Evolutionary conservation across 2,329 filamentous ascomycete genomes (phyloP).

Genomic region (Aspergillus transmontanensis): DNA sequence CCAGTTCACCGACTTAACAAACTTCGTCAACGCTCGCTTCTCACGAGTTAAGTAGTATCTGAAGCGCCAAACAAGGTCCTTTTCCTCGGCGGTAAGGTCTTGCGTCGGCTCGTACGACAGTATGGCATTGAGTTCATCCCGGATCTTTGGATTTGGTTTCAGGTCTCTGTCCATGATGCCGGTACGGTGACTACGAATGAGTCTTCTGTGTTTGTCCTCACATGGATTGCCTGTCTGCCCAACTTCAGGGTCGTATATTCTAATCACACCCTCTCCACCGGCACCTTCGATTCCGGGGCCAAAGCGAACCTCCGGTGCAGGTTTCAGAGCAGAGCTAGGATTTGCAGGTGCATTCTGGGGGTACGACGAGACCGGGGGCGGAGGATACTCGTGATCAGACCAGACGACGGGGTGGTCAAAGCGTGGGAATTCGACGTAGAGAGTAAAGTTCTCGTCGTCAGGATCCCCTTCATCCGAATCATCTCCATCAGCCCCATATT

Average conservation of each 20-base stretch:
- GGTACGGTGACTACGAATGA: slow-evolving; percentile 89
- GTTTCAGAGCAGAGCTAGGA: slow-evolving; percentile 72
- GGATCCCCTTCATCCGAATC: slow-evolving; percentile 41
- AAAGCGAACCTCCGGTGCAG: slow-evolving; percentile 83
- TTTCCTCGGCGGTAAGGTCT: slow-evolving; percentile 83
- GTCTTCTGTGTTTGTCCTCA: slow-evolving; percentile 88
- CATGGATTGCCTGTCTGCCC: slow-evolving; percentile 88
- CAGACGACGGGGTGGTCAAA: slow-evolving; percentile 97
- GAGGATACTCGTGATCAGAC: slow-evolving; percentile 87
- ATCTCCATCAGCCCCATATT: slow-evolving; percentile 45
- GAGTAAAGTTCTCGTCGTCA: slow-evolving; percentile 70
- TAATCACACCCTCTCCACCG: slow-evolving; percentile 63
- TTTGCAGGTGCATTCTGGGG: slow-evolving; percentile 65
- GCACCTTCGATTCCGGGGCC: slow-evolving; percentile 83
- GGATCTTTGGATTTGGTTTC: slow-evolving; percentile 92
- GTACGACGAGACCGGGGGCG: slow-evolving; percentile 78
- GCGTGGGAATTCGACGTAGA: slow-evolving; percentile 88
- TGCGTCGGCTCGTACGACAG: slow-evolving; percentile 93
- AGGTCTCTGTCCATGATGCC: slow-evolving; percentile 93
- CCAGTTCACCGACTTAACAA: slow-evolving; percentile 98
- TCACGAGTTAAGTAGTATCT: slow-evolving; percentile 90
- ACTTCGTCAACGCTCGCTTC: slow-evolving; percentile 91
- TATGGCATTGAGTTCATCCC: slow-evolving; percentile 89
- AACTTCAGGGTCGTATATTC: slow-evolving; percentile 91
- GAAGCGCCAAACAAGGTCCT: slow-evolving; percentile 97